Evolutionary conservation across 768 basidiomycete genomes (phyloP).

Genomic region (Lyophyllum shimeji): DNA sequence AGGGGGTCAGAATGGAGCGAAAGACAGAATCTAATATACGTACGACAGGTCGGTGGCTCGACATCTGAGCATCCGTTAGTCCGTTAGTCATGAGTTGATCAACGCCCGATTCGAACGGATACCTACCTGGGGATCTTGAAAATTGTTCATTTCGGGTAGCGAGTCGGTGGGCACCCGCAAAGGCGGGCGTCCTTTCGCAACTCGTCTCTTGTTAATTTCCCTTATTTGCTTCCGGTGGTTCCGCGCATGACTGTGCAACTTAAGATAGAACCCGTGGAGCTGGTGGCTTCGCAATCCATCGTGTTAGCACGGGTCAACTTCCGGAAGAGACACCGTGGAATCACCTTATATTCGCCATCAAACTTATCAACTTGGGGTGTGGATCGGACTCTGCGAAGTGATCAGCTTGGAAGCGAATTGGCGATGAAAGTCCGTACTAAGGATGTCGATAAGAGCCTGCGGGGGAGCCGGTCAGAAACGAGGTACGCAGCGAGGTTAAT

Average conservation of each 20-base stretch:
- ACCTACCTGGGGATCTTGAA: constrained; percentile 36
- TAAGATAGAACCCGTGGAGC: constrained; percentile 29
- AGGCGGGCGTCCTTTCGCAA: constrained; percentile 13
- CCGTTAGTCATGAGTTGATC: not conserved
- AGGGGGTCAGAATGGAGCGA: not conserved
- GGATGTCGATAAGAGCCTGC: constrained; percentile 21
- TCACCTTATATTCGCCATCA: constrained; percentile 31
- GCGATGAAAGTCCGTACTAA: constrained; percentile 3
- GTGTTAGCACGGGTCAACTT: not conserved
- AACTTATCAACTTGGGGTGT: constrained; percentile 25
- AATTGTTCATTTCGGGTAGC: constrained; percentile 34
- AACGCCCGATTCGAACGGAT: not conserved
- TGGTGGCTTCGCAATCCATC: constrained; percentile 23
- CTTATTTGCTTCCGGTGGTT: constrained; percentile 23
- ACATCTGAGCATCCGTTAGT: constrained; percentile 4
- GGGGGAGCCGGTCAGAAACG: not conserved
- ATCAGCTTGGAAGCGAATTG: not conserved
- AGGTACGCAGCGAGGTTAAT: not conserved
- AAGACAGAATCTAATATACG: not conserved
- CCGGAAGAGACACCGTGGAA: not conserved
- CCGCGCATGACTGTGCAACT: constrained; percentile 25
- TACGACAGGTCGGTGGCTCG: constrained; percentile 16
- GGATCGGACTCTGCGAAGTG: constrained; percentile 23
- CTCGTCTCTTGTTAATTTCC: constrained; percentile 16
- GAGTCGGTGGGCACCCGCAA: constrained; percentile 5